These are phyloP conservation scores for Populus deltoides DNA, from an alignment of 345 rosid genomes.

Conservation along the genomic window DNA sequence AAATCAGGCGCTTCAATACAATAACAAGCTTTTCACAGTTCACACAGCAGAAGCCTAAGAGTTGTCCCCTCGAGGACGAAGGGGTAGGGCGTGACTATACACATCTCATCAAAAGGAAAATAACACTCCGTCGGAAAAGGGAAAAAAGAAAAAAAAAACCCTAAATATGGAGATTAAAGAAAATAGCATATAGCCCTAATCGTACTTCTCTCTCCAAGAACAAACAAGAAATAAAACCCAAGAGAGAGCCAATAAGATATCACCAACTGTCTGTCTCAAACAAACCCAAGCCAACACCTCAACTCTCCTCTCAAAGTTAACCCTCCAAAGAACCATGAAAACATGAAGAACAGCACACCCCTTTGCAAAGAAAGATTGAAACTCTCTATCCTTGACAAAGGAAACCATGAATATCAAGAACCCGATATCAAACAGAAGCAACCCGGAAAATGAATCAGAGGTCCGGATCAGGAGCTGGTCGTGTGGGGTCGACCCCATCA, in stretches of 20 bases:
- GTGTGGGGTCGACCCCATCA: constrained; percentile 82
- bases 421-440: constrained; percentile 79
- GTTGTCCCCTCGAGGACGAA: neutral
- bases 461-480: constrained; percentile 85
- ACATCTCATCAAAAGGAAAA: neutral
- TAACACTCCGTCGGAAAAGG: neutral
- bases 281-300: constrained; percentile 71
- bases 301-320: constrained; percentile 59
- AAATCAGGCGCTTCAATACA: neutral
- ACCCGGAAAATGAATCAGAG: constrained; percentile 83
- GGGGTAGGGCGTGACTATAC: neutral
- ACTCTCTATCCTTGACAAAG: constrained; percentile 70
- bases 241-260: constrained; percentile 63
- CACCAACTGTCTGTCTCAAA: constrained; percentile 67
- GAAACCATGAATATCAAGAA: constrained; percentile 76
- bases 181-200: constrained; percentile 30
- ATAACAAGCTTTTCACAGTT: neutral
- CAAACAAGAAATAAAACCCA: constrained; percentile 82
- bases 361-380: constrained; percentile 75
- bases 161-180: no score
- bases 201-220: constrained; percentile 94
- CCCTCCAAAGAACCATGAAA: constrained; percentile 72
- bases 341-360: constrained; percentile 76
- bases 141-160: neutral
- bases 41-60: no score